Evolutionary conservation across 208 protist species (phyloP).

Genomic region (Angomonas deanei): DNA sequence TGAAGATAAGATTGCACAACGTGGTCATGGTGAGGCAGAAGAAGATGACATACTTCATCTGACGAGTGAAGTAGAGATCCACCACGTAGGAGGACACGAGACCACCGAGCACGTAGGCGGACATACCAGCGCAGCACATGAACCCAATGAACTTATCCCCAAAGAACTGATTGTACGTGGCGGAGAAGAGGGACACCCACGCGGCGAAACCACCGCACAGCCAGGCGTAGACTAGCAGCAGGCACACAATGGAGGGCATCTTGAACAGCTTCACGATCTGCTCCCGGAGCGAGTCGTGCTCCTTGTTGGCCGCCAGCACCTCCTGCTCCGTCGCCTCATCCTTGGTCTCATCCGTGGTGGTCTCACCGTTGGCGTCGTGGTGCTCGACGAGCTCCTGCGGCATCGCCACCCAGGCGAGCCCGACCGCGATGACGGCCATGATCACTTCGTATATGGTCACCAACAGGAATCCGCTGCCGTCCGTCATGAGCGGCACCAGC

Average conservation of each 20-base stretch:
- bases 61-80: slow-evolving; percentile 74
- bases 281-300: slow-evolving; percentile 31
- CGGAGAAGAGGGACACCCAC: slow-evolving; percentile 83
- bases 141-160: slow-evolving; percentile 68
- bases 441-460: slow-evolving; percentile 69
- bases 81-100: slow-evolving; percentile 71
- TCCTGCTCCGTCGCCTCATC: slow-evolving; percentile 7
- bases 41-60: slow-evolving; percentile 90
- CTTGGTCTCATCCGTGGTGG: background rate
- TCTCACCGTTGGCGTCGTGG: background rate
- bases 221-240: slow-evolving; percentile 82
- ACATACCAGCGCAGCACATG: slow-evolving; percentile 82
- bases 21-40: slow-evolving; percentile 79
- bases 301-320: slow-evolving; percentile 18
- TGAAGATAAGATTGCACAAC: slow-evolving; percentile 71
- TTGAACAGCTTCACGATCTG: slow-evolving; percentile 53
- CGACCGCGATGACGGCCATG: slow-evolving; percentile 38
- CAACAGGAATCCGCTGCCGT: slow-evolving; percentile 33
- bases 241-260: slow-evolving; percentile 64
- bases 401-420: slow-evolving; percentile 52
- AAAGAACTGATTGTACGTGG: slow-evolving; percentile 59
- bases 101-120: slow-evolving; percentile 68
- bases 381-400: slow-evolving; percentile 30
- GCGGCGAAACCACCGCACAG: slow-evolving; percentile 76
- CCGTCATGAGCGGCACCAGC: slow-evolving; percentile 61